Percentiles rank a stretch among this genome's conserved stretches.
These are phyloP conservation scores for Fusarium sublunatum DNA, from an alignment of 2,329 filamentous ascomycete species.

Conservation along the genomic window DNA sequence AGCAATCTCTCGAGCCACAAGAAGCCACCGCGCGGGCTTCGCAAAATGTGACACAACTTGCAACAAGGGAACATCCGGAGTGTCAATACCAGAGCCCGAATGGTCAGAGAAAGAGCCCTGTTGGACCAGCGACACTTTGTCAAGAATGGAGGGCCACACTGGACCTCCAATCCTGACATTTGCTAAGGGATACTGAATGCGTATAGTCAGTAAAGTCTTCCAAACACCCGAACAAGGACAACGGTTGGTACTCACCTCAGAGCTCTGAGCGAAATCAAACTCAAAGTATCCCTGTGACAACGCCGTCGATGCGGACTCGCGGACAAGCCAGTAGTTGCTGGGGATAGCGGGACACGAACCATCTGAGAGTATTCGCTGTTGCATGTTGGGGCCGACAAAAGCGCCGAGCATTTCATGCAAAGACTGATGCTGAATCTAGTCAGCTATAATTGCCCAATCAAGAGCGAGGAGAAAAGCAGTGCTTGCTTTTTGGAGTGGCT, in stretches of 20 bases:
- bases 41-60: not conserved
- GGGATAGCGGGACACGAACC: rapidly evolving
- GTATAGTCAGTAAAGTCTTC: not conserved
- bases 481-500: not conserved
- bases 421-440: rapidly evolving
- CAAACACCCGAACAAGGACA: not conserved
- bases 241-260: not conserved
- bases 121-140: rapidly evolving
- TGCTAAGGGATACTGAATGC: not conserved
- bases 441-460: not conserved
- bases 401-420: rapidly evolving
- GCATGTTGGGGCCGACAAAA: not conserved
- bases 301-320: not conserved
- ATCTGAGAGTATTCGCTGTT: not conserved
- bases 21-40: not conserved
- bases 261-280: not conserved
- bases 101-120: rapidly evolving
- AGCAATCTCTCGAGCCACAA: not conserved
- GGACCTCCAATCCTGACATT: not conserved
- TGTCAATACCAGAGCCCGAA: not conserved
- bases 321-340: not conserved
- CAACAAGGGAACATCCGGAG: not conserved
- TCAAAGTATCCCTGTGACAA: not conserved
- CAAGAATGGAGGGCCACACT: not conserved
- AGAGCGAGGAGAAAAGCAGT: not conserved